A percentile compares a stretch with the other conserved stretches of the same genome.
phyloP scores from a whole-genome alignment of 352 stramenopile species.

The Thalassiosira mediterranea region DNA sequence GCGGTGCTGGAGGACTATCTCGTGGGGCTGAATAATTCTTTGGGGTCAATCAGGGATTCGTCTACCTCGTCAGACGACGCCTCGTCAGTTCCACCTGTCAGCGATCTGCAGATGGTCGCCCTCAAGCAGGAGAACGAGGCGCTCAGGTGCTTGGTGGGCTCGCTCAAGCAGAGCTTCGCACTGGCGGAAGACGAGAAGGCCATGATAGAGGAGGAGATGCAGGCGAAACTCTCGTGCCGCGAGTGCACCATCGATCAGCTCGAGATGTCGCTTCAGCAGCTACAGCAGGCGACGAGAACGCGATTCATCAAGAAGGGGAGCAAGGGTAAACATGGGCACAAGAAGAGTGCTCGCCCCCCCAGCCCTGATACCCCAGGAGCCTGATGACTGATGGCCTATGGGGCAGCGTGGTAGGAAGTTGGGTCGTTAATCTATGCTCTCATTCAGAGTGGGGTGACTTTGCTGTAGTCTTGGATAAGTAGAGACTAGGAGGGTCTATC shows the following conservation, averaged over 20 bases:
- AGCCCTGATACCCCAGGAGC: too few species aligned
- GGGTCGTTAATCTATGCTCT: too few species aligned
- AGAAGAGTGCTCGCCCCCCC: too few species aligned
- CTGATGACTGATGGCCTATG: too few species aligned
- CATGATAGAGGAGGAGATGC: slow-evolving; percentile 51
- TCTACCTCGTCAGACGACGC: not conserved
- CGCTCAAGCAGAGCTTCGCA: slow-evolving; percentile 35
- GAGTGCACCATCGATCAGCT: slow-evolving; percentile 51
- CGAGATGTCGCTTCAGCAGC: slow-evolving; percentile 31
- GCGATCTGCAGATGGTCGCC: slow-evolving; percentile 44
- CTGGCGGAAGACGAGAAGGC: slow-evolving; percentile 48
- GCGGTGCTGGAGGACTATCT: slow-evolving; percentile 45
- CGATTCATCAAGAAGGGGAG: not conserved
- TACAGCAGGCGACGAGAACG: not conserved
- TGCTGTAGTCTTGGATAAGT: too few species aligned
- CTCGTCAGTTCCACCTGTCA: slow-evolving; percentile 17
- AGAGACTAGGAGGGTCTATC: too few species aligned
- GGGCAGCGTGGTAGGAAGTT: too few species aligned
- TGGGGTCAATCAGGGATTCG: not conserved
- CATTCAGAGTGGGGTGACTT: too few species aligned
- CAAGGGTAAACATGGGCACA: too few species aligned
- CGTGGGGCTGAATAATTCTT: slow-evolving; percentile 47
- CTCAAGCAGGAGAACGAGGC: slow-evolving; percentile 51
- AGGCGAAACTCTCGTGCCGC: slow-evolving; percentile 39
- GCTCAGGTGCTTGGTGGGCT: slow-evolving; percentile 28